Evolutionary conservation across 768 basidiomycete genomes (phyloP).

Genomic region (Asterophora parasitica): DNA sequence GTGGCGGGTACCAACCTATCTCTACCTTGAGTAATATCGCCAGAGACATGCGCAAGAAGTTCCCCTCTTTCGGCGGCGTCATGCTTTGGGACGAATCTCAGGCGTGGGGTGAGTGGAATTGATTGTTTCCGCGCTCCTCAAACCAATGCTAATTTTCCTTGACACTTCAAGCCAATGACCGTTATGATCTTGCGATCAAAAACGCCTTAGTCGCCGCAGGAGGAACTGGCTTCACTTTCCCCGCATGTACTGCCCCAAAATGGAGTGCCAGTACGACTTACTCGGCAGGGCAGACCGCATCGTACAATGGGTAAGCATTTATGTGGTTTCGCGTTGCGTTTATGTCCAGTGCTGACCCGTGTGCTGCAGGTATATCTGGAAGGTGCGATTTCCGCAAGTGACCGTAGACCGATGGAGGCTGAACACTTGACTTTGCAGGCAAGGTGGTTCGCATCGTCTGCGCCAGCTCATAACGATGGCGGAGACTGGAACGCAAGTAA

Average conservation of each 20-base stretch:
- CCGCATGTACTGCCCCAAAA: slow-evolving; percentile 54
- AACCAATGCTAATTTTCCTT: not conserved
- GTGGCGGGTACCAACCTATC: slow-evolving; percentile 53
- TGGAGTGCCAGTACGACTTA: slow-evolving; percentile 48
- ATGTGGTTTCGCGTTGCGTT: not conserved
- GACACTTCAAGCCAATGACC: slow-evolving; percentile 41
- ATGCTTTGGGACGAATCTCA: slow-evolving; percentile 53
- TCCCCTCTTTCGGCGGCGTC: slow-evolving; percentile 64
- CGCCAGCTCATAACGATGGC: slow-evolving; percentile 41
- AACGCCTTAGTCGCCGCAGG: slow-evolving; percentile 54
- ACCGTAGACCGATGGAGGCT: not conserved
- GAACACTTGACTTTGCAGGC: slow-evolving; percentile 33
- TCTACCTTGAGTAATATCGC: slow-evolving; percentile 43
- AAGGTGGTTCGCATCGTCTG: slow-evolving; percentile 52
- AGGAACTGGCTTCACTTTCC: slow-evolving; percentile 65
- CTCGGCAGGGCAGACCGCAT: slow-evolving; percentile 45
- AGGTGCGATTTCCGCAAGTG: slow-evolving; percentile 32
- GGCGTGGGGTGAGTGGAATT: slow-evolving; percentile 37
- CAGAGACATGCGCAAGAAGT: slow-evolving; percentile 46
- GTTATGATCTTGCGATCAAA: slow-evolving; percentile 59
- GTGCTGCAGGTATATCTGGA: slow-evolving; percentile 51
- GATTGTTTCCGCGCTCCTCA: slow-evolving; percentile 17
- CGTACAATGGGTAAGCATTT: slow-evolving; percentile 45
- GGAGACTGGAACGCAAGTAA: slow-evolving; percentile 64
- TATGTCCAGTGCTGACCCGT: not conserved